Conservation (phyloP, 352 stramenopile species). For the Phytophthora pini region DNA sequence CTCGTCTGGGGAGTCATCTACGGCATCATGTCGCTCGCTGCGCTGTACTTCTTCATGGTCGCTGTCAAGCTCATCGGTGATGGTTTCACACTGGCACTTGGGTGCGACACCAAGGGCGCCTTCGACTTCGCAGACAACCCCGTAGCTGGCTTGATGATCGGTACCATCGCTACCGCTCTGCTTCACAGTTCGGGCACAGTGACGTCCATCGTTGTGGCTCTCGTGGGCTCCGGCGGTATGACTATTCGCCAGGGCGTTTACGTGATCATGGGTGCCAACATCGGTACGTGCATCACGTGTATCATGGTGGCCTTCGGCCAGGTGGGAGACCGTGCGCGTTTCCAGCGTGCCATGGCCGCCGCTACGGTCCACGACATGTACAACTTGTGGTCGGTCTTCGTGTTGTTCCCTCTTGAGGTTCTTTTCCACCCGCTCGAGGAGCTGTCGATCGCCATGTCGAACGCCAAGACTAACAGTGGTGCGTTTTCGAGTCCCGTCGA, state of each 20-base stretch:
- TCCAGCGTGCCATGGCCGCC: conserved; percentile 69
- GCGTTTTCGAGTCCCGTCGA: conserved; percentile 56
- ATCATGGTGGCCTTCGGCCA: conserved; percentile 92
- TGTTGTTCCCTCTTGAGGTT: conserved; percentile 79
- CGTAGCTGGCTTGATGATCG: conserved; percentile 79
- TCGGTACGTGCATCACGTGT: conserved; percentile 90
- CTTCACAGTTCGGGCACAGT: conserved; percentile 82
- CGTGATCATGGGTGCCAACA: conserved; percentile 94
- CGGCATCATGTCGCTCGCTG: conserved; percentile 44
- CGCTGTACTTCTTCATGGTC: conserved; percentile 87
- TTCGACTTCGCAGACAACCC: conserved; percentile 81
- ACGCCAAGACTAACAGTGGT: conserved; percentile 39
- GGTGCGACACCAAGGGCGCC: conserved; percentile 67
- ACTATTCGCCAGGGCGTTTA: conserved; percentile 86
- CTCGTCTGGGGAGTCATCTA: conserved; percentile 44
- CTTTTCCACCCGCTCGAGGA: conserved; percentile 64
- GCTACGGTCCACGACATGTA: conserved; percentile 81
- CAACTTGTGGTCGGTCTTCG: conserved; percentile 87
- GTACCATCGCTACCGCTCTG: conserved; percentile 73
- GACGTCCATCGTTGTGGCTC: conserved; percentile 79
- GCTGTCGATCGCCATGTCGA: conserved; percentile 55
- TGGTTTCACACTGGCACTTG: conserved; percentile 72
- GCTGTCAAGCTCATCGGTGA: conserved; percentile 81
- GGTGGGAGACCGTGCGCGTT: conserved; percentile 71
- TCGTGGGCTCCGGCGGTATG: conserved; percentile 73